Evolutionary conservation across 1,139 yeast genomes (phyloP), one percentile per base, ranked within the genome.

Genomic region (Candida tetrigidarum): DNA sequence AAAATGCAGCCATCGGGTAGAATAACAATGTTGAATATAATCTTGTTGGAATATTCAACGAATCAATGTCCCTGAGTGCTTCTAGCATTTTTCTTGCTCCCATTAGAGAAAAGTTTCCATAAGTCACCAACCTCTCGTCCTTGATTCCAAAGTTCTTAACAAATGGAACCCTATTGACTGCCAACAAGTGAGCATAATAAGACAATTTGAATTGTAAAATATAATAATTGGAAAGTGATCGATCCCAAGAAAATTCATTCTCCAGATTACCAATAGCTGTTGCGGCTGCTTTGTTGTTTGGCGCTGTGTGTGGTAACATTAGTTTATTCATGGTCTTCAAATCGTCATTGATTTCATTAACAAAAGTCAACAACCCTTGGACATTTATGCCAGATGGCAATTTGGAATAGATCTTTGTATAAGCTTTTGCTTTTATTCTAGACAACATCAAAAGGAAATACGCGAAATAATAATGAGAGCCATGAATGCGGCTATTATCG

Each of bases 81-180:
- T 56, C 57, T 14, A 71, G 50, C 4, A 71, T 62, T 3, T 71
- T 65, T 45, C 75, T 55, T 2, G 75, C 67, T 34, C 71, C 60
- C 34, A 64, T 60, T 12, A 65, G 46, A 1, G 67, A 61, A 27
- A 63, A 45, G 27, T 58, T 55, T 11, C 73, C 53, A 44, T 60
- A 58, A 18, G 47, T 53, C 1, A 51, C 30, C 25, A 53, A 51
- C 20, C 59, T 55, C 5, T 42, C 45, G 19, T 54, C 50, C 29
- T 54, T 51, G 11, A 57, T 55, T n/a, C 50, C 51, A 29, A 47
- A 49, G 18, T 59, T 57, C 3, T 53, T 52, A 32, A 55, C 48
- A 43, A 65, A 65, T 2, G 74, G 73, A 16, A 69, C 52, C 27
- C 72, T 50, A 50, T 71, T 71, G 30, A 67, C 59, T 5, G 65